Base-by-base conservation (phyloP, 78 protist genomes). In the Guillardia theta region DNA sequence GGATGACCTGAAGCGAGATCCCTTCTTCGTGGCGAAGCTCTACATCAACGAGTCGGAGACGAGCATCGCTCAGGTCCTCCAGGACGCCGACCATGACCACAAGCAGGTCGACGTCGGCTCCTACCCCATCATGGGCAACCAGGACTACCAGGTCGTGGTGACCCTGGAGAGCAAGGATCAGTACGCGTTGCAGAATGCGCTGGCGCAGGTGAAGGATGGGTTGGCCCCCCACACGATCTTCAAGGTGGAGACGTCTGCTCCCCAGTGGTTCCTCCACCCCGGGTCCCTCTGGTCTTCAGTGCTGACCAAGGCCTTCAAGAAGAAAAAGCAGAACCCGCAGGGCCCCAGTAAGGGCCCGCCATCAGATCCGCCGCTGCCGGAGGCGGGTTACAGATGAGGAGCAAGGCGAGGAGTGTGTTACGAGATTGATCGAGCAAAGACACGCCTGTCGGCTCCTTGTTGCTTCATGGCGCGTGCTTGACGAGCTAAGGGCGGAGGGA, bases 1-100 rank as follows among this genome's bases (percentile, higher is more conserved):
- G 8, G 10, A 22, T 9, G 83, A 70, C 36, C 83, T 70, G 48
- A 37, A 37, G 90, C 50, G 90, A n/a, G 48, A 18, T 22, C 90
- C 90, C 90, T 78, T 78, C 90, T 78, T 18, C 48, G 90, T 78
- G 24, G 90, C 90, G 53, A 78, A 78, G 48, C 33, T 78, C 50
- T 78, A 33, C 88, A 5, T 77, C 37, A 6, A 77, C 47, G 88
- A 9, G 37, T 21, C 37, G 18, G 88, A 77, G 88, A 5, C 88
- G 50, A 5, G 9, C 88, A 9, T 77, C 37, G 88, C 88, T 41
- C 9, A 77, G 37, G 50, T 19, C 47, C 88, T 77, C 88, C 4
- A 39, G 39, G 45, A 21, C 45, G 6, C 22, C 3, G 88, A 77
- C 88, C 37, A 22, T 5, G 88, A 24, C 3, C 88, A 77, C 88